phyloP scores from a whole-genome alignment of 768 basidiomycete species.

The Boletus fagicola region DNA sequence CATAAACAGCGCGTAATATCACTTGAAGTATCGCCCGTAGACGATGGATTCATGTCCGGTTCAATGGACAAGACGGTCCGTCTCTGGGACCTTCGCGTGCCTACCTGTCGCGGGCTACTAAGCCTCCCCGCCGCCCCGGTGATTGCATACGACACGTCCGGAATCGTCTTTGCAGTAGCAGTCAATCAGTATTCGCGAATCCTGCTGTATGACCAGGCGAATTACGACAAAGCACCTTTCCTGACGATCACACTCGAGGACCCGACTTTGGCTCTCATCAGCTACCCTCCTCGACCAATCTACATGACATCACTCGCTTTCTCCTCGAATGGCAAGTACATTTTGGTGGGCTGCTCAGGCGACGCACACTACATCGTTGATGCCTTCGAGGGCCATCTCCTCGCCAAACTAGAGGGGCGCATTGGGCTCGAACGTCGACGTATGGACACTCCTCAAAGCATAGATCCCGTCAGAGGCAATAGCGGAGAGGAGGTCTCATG shows the following conservation, averaged over 20 bases:
- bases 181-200: conserved; percentile 82
- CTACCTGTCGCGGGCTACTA: conserved; percentile 74
- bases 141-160: conserved; percentile 80
- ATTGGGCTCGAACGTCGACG: conserved; percentile 74
- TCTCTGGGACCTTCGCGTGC: conserved; percentile 89
- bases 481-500: conserved; percentile 94
- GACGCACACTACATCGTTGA: conserved; percentile 93
- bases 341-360: conserved; percentile 90
- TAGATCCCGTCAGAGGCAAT: conserved; percentile 71
- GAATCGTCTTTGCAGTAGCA: conserved; percentile 82
- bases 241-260: conserved; percentile 80
- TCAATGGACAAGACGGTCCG: conserved; percentile 94
- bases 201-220: conserved; percentile 79
- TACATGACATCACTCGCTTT: conserved; percentile 90
- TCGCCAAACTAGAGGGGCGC: conserved; percentile 86
- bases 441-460: conserved; percentile 46
- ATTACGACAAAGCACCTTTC: conserved; percentile 93
- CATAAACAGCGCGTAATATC: conserved; percentile 89
- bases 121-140: conserved; percentile 73
- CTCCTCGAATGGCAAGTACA: conserved; percentile 84
- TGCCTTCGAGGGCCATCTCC: conserved; percentile 78
- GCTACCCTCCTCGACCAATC: conserved; percentile 84
- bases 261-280: conserved; percentile 66
- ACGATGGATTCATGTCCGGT: conserved; percentile 95
- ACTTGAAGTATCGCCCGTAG: conserved; percentile 85